phyloP scores from a whole-genome alignment of 1,284 basidiomycete genomes.

The Leccinum fallax region DNA sequence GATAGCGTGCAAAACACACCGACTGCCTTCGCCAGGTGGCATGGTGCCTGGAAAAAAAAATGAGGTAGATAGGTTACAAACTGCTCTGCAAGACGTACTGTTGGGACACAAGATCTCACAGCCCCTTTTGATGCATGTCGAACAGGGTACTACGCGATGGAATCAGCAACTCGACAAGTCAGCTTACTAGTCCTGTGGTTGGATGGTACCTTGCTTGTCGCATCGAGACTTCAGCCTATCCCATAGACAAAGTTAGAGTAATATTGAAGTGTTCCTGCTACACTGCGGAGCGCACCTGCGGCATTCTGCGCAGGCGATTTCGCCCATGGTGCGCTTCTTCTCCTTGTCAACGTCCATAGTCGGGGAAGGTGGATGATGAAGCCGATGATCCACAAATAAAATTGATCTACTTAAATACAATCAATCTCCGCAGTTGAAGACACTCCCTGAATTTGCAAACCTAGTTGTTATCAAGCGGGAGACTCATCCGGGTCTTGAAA shows the following conservation, averaged over 20 bases:
- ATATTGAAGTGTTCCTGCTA: slow-evolving; percentile 5
- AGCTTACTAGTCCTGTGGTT: neutral
- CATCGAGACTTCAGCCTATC: slow-evolving; percentile 25
- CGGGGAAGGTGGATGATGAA: neutral
- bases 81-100: slow-evolving; percentile 30
- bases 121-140: slow-evolving; percentile 45
- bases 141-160: slow-evolving; percentile 21
- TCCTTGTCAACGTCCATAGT: slow-evolving; percentile 20
- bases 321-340: slow-evolving; percentile 33
- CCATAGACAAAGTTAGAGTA: slow-evolving; percentile 1
- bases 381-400: neutral
- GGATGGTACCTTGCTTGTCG: slow-evolving; percentile 33
- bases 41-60: slow-evolving; percentile 42
- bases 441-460: neutral
- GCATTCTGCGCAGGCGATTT: slow-evolving; percentile 52
- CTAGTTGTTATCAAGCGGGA: neutral
- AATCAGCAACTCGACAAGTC: neutral
- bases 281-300: slow-evolving; percentile 24
- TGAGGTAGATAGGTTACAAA: neutral
- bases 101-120: slow-evolving; percentile 52
- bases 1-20: slow-evolving; percentile 33
- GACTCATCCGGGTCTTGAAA: neutral
- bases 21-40: slow-evolving; percentile 50
- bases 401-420: slow-evolving; percentile 1
- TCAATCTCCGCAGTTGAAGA: slow-evolving; percentile 4